Evolutionary conservation across 352 stramenopile genomes (phyloP).

Genomic region (Phytophthora fragariae): DNA sequence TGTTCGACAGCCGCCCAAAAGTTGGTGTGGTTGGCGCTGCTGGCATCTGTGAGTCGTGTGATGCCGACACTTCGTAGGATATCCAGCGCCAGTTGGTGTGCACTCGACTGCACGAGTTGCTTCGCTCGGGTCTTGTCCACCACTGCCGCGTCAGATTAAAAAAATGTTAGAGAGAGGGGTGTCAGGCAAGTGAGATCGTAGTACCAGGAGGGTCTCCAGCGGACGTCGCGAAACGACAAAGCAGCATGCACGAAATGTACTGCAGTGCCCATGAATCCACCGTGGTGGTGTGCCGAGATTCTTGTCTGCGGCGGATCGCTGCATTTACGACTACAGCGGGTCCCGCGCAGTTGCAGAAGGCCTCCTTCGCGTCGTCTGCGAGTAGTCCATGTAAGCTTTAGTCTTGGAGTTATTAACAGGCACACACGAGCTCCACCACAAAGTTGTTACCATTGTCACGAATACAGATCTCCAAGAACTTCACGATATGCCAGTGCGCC

Average conservation of each 20-base stretch:
- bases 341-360: constrained; percentile 43
- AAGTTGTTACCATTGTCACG: constrained; percentile 45
- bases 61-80: constrained; percentile 44
- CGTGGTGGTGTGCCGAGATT: constrained; percentile 15
- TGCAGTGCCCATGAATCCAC: constrained; percentile 39
- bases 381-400: neutral
- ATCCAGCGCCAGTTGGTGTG: constrained; percentile 56
- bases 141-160: constrained; percentile 7
- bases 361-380: constrained; percentile 54
- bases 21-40: constrained; percentile 11
- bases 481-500: constrained; percentile 61
- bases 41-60: constrained; percentile 13
- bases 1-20: constrained; percentile 48
- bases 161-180: neutral
- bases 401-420: neutral
- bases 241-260: constrained; percentile 63
- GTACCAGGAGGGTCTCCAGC: constrained; percentile 32
- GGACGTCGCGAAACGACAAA: constrained; percentile 49
- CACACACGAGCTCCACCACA: neutral
- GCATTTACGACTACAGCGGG: constrained; percentile 40
- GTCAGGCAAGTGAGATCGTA: neutral
- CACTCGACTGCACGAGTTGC: constrained; percentile 50
- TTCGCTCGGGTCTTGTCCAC: constrained; percentile 39
- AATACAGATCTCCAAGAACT: constrained; percentile 55
- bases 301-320: constrained; percentile 29